These are phyloP conservation scores for Austropuccinia psidii DNA, from an alignment of 1,284 basidiomycete genomes.

Conservation along the genomic window DNA sequence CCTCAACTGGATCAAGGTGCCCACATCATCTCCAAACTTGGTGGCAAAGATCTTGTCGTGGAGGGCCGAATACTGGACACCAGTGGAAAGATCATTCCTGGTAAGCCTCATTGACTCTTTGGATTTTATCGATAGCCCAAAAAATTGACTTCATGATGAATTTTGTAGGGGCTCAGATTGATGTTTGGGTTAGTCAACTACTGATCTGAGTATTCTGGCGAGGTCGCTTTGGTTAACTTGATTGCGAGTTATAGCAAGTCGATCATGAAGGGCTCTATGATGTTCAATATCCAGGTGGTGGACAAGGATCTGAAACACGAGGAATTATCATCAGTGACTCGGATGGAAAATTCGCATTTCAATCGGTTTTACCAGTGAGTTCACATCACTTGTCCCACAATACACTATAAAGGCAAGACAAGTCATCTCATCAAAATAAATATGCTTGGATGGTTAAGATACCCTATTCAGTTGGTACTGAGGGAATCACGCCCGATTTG, in stretches of 20 bases:
- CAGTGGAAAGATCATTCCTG: conserved; percentile 55
- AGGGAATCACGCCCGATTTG: conserved; percentile 67
- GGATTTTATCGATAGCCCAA: background rate
- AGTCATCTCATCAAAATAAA: background rate
- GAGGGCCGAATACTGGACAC: conserved; percentile 62
- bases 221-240: background rate
- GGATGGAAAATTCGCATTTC: conserved; percentile 64
- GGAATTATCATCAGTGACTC: conserved; percentile 59
- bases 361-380: conserved; percentile 64
- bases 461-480: conserved; percentile 59
- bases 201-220: background rate
- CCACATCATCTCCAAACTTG: conserved; percentile 67
- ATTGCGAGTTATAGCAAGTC: conserved; percentile 57
- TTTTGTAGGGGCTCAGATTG: conserved; percentile 48
- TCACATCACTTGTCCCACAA: conserved; percentile 49
- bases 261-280: conserved; percentile 60
- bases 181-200: conserved; percentile 46
- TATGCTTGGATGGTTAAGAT: background rate
- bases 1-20: conserved; percentile 58
- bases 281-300: conserved; percentile 57
- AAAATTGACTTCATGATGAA: background rate
- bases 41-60: conserved; percentile 72
- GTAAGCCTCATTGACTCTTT: background rate
- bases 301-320: conserved; percentile 64
- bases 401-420: too few species aligned